A percentile compares a stretch with the other conserved stretches of the same genome.
These are phyloP conservation scores for Borovskyia barvae DNA, from an alignment of 208 protist species.

Conservation along the genomic window DNA sequence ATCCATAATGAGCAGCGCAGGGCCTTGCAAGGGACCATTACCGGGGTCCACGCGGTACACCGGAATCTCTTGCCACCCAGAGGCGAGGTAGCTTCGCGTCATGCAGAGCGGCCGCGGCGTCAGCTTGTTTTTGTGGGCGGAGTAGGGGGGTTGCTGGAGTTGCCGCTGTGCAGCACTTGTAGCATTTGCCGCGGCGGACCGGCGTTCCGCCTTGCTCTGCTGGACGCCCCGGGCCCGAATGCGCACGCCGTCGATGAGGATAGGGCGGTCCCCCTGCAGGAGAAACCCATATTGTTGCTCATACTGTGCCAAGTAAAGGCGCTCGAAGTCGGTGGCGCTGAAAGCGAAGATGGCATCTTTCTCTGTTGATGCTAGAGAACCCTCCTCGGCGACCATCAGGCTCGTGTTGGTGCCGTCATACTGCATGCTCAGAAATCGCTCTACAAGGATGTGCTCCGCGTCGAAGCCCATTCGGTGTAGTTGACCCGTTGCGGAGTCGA, in stretches of 20 bases:
- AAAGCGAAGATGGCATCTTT: background rate
- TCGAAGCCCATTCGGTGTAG: constrained; percentile 44
- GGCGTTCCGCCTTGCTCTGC: constrained; percentile 18
- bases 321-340: constrained; percentile 30
- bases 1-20: constrained; percentile 90
- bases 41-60: constrained; percentile 53
- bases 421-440: constrained; percentile 85
- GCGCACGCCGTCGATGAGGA: constrained; percentile 93
- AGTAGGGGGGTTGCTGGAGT: constrained; percentile 35
- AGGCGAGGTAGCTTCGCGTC: constrained; percentile 35
- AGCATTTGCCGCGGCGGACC: constrained; percentile 17
- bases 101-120: constrained; percentile 19
- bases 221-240: constrained; percentile 66
- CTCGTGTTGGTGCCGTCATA: constrained; percentile 93
- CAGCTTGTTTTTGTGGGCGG: constrained; percentile 12
- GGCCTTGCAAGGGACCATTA: constrained; percentile 68
- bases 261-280: constrained; percentile 50
- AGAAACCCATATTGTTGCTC: constrained; percentile 91
- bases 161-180: constrained; percentile 7
- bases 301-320: constrained; percentile 79
- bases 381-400: constrained; percentile 78
- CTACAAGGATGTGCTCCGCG: constrained; percentile 37
- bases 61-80: constrained; percentile 54
- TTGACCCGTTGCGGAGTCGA: constrained; percentile 16
- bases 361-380: background rate